phyloP scores from a whole-genome alignment of 345 rosid genomes.

The Hibiscus tridactylites region DNA sequence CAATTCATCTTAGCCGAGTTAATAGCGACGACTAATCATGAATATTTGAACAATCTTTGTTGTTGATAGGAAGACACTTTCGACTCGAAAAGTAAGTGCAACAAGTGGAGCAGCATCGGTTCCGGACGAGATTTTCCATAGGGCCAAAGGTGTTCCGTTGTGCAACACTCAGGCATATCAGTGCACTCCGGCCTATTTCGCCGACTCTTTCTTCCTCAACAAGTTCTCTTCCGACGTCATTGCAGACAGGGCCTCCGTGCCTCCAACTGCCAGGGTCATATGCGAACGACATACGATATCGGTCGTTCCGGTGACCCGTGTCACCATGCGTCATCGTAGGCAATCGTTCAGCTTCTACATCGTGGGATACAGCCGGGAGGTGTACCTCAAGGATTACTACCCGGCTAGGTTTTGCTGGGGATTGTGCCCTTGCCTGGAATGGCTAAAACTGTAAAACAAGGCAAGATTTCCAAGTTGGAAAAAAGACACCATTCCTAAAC shows the following conservation, averaged over 20 bases:
- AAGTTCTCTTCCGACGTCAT: conserved; percentile 85
- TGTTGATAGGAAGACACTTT: conserved; percentile 61
- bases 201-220: conserved; percentile 85
- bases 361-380: conserved; percentile 78
- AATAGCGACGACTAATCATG: not conserved
- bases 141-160: conserved; percentile 85
- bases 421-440: conserved; percentile 84
- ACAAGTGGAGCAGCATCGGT: conserved; percentile 92
- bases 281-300: conserved; percentile 86
- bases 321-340: conserved; percentile 72
- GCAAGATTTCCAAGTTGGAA: not conserved
- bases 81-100: conserved; percentile 76
- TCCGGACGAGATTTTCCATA: conserved; percentile 83
- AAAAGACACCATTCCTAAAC: not conserved
- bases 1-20: too few species aligned
- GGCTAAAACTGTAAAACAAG: conserved; percentile 52
- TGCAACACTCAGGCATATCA: conserved; percentile 93
- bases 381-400: conserved; percentile 82
- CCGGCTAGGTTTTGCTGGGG: conserved; percentile 95
- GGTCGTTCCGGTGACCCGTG: conserved; percentile 82
- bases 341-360: conserved; percentile 78
- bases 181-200: conserved; percentile 85
- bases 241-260: conserved; percentile 58
- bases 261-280: conserved; percentile 68
- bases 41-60: not conserved